phyloP scores from a whole-genome alignment of 176 grass and related monocot species.

The Zoysia pacifica region DNA sequence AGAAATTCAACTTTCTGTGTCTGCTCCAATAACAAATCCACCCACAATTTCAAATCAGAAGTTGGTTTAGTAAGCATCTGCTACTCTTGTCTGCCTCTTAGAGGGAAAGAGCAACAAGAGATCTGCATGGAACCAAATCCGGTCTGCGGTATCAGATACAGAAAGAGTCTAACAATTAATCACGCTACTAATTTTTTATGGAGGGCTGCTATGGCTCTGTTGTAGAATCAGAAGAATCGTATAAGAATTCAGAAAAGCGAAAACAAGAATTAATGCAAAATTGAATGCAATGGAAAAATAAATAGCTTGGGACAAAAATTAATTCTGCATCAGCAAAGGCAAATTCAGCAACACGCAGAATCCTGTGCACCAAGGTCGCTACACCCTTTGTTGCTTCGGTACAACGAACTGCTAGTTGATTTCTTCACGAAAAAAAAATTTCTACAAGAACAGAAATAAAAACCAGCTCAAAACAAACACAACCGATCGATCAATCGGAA shows the following conservation, averaged over 20 bases:
- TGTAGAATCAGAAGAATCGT: constrained; percentile 3
- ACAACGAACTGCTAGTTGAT: neutral
- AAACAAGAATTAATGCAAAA: neutral
- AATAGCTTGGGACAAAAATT: neutral
- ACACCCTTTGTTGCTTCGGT: neutral
- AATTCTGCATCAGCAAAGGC: neutral
- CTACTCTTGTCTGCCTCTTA: constrained; percentile 17
- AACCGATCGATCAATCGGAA: neutral
- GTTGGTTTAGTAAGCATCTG: neutral
- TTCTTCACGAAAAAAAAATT: neutral
- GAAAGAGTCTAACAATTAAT: neutral
- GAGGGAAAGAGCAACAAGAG: constrained; percentile 9
- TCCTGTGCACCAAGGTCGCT: constrained; percentile 29
- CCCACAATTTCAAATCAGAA: constrained; percentile 5
- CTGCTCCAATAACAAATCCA: constrained; percentile 8
- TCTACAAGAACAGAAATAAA: neutral
- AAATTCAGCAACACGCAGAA: constrained; percentile 29
- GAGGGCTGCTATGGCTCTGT: neutral
- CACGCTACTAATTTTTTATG: neutral
- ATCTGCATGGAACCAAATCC: constrained; percentile 2
- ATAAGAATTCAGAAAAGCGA: neutral
- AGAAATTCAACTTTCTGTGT: constrained; percentile 23
- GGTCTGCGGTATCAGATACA: constrained; percentile 15
- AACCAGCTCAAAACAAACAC: neutral
- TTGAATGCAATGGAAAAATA: neutral